Conservation (phyloP, 2,329 filamentous ascomycete species). For the Chrysoporthe puriensis region DNA sequence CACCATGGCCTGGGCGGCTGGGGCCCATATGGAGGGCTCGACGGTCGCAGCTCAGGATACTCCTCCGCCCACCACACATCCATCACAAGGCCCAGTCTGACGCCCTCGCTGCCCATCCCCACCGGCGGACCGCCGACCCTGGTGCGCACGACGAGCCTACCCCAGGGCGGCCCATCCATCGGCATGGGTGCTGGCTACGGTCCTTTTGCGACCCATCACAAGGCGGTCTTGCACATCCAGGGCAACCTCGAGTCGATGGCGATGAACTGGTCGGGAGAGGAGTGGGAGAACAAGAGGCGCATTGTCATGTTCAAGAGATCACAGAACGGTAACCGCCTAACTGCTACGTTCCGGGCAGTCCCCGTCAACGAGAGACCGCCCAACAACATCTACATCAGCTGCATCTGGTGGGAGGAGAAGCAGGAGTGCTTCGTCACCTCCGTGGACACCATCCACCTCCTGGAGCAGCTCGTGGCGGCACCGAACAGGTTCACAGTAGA, state of each 20-base stretch:
- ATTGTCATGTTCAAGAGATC: conserved; percentile 87
- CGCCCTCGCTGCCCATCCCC: conserved; percentile 52
- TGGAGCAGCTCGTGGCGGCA: conserved; percentile 82
- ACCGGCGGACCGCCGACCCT: conserved; percentile 49
- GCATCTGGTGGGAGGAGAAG: conserved; percentile 96
- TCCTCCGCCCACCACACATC: conserved; percentile 49
- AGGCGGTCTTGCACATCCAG: conserved; percentile 82
- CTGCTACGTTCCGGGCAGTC: conserved; percentile 78
- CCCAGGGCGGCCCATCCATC: conserved; percentile 42
- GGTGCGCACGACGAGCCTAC: conserved; percentile 60
- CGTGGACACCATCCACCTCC: conserved; percentile 93
- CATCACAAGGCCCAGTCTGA: conserved; percentile 51
- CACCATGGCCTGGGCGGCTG: conserved; percentile 34
- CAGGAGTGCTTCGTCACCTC: conserved; percentile 91
- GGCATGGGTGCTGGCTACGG: conserved; percentile 60
- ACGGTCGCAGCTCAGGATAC: conserved; percentile 45
- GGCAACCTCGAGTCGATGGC: conserved; percentile 87
- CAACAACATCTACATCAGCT: conserved; percentile 93
- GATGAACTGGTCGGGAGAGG: conserved; percentile 79
- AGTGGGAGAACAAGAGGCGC: conserved; percentile 76
- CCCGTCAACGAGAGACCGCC: conserved; percentile 76
- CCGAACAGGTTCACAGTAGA: conserved; percentile 87
- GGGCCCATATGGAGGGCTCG: conserved; percentile 43
- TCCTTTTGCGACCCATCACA: conserved; percentile 70
- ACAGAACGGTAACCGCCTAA: conserved; percentile 81